Conservation (phyloP, 2,329 filamentous ascomycete species). For the Fusarium verticillioides region DNA sequence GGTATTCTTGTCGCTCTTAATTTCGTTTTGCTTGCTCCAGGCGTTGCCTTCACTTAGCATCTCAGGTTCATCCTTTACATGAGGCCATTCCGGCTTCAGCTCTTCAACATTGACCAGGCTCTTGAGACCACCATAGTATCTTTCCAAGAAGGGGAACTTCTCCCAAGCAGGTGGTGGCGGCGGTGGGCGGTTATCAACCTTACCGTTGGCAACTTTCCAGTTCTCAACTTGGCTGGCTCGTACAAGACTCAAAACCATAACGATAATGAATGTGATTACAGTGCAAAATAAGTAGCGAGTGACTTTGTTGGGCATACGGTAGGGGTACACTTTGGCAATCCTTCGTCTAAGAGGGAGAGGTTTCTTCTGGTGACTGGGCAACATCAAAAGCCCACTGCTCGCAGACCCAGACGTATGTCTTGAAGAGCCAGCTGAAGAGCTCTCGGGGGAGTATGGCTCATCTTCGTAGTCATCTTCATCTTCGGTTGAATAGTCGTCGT, state of each 20-base stretch:
- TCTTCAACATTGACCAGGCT: slow-evolving; percentile 72
- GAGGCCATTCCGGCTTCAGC: slow-evolving; percentile 85
- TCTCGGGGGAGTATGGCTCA: slow-evolving; percentile 56
- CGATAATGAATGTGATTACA: slow-evolving; percentile 73
- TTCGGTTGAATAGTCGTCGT: slow-evolving; percentile 60
- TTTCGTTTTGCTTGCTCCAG: slow-evolving; percentile 27
- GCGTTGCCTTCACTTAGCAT: slow-evolving; percentile 34
- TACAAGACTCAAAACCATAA: slow-evolving; percentile 82
- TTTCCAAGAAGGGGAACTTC: slow-evolving; percentile 82
- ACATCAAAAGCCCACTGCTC: slow-evolving; percentile 57
- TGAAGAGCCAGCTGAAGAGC: slow-evolving; percentile 61
- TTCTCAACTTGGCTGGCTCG: slow-evolving; percentile 79
- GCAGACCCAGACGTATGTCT: slow-evolving; percentile 61
- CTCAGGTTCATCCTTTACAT: slow-evolving; percentile 66
- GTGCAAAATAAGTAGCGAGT: slow-evolving; percentile 81
- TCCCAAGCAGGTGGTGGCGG: slow-evolving; percentile 81
- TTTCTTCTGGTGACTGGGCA: slow-evolving; percentile 52
- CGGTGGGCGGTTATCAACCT: slow-evolving; percentile 58
- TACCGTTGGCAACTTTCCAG: slow-evolving; percentile 66
- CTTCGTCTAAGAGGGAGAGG: slow-evolving; percentile 31
- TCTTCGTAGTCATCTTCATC: slow-evolving; percentile 59
- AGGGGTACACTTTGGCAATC: slow-evolving; percentile 54
- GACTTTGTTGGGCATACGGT: slow-evolving; percentile 76
- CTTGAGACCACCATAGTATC: slow-evolving; percentile 90
- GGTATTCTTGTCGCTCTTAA: slow-evolving; percentile 27